Conservation (phyloP, 2,329 filamentous ascomycete species). For the Beauveria medogensis region DNA sequence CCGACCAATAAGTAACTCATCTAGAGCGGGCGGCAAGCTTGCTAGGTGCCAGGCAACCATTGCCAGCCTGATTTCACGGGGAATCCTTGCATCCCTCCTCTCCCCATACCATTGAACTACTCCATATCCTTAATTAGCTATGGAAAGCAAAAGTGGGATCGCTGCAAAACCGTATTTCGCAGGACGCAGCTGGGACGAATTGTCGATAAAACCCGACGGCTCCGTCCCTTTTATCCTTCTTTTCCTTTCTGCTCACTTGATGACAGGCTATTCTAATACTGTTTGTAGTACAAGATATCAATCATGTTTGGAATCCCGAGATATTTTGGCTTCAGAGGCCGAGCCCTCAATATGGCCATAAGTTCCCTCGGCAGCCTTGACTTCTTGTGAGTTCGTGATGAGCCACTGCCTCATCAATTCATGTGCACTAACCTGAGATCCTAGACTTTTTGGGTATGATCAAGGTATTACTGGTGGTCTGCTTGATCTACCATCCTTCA, state of each 20-base stretch:
- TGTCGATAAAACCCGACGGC: not conserved
- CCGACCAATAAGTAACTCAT: no score
- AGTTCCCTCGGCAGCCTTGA: conserved; percentile 15
- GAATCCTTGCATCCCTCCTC: no score
- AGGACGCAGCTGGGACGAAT: not conserved
- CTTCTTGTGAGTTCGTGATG: conserved; percentile 8
- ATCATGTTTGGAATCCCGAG: conserved; percentile 8
- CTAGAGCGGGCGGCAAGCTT: no score
- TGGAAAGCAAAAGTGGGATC: not conserved
- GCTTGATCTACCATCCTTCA: conserved; percentile 50
- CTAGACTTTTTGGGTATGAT: conserved; percentile 28
- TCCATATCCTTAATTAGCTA: not conserved
- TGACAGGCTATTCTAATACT: not conserved
- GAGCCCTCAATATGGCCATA: conserved; percentile 14
- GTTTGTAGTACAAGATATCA: not conserved
- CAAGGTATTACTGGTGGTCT: conserved; percentile 62
- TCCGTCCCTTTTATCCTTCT: not conserved
- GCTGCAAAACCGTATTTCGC: not conserved
- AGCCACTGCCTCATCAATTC: not conserved
- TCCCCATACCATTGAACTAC: no score
- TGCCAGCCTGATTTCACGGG: no score
- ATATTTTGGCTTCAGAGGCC: conserved; percentile 15
- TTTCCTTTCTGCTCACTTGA: not conserved
- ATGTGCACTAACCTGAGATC: not conserved
- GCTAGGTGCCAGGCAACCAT: no score